Percentiles rank a stretch among this genome's conserved stretches.
Conservation (phyloP, 106 monocot species). For the Platanthera guangdongensis region DNA sequence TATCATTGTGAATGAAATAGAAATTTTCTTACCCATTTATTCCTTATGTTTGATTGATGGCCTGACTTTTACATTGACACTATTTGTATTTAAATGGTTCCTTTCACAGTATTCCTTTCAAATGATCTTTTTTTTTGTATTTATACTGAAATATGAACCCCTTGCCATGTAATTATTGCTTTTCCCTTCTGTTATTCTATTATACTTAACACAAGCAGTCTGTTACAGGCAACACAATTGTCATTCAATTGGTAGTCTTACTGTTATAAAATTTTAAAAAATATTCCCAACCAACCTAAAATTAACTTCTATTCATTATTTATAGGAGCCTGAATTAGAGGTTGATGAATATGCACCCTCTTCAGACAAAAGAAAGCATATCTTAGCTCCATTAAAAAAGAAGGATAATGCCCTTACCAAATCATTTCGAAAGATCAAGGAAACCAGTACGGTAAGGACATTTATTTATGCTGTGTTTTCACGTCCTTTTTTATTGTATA, state of each 20-base stretch:
- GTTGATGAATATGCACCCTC: conserved; percentile 20
- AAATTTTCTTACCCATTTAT: too few relatives aligned
- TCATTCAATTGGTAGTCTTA: not conserved
- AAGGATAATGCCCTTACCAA: conserved; percentile 63
- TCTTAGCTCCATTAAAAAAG: conserved; percentile 28
- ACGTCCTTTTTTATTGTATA: too few relatives aligned
- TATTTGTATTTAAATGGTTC: not conserved
- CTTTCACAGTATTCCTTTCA: not conserved
- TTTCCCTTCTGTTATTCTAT: not conserved
- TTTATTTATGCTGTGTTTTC: too few relatives aligned
- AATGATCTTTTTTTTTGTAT: not conserved
- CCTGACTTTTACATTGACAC: not conserved
- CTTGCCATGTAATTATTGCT: not conserved
- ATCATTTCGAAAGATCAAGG: conserved; percentile 78
- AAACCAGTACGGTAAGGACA: conserved; percentile 68
- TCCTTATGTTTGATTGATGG: not conserved
- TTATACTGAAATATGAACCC: not conserved
- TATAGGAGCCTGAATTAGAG: conserved; percentile 37
- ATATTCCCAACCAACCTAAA: not conserved
- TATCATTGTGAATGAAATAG: too few relatives aligned
- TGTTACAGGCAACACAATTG: not conserved
- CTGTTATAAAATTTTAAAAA: not conserved
- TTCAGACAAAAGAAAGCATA: conserved; percentile 11
- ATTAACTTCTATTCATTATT: conserved; percentile 6
- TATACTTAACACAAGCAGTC: not conserved